A percentile compares a stretch with the other conserved stretches of the same genome.
phyloP scores from a whole-genome alignment of 1,284 basidiomycete genomes.

The Ganoderma meredithae region DNA sequence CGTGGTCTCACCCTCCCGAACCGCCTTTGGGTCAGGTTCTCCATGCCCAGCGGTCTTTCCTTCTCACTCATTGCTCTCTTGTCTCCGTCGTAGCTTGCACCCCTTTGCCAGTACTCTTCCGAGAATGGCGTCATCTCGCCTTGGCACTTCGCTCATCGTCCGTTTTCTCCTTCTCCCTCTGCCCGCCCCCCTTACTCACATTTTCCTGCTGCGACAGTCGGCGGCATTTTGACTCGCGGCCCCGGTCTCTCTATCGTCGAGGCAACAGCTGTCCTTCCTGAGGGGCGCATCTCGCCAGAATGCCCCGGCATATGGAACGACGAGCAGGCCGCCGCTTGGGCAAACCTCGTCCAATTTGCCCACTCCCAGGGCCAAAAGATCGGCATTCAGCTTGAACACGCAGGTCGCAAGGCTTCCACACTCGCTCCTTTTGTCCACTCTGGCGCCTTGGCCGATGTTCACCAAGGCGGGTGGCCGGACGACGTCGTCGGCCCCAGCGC shows the following conservation, averaged over 20 bases:
- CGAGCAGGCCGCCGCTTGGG: constrained; percentile 68
- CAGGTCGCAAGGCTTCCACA: constrained; percentile 76
- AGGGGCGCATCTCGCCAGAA: constrained; percentile 80
- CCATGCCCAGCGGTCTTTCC: not conserved
- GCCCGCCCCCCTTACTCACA: not conserved
- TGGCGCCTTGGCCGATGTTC: constrained; percentile 43
- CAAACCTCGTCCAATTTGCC: constrained; percentile 72
- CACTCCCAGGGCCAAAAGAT: constrained; percentile 71
- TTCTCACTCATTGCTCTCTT: not conserved
- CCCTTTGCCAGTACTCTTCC: constrained; percentile 78
- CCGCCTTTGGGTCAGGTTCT: constrained; percentile 57
- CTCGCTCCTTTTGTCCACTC: constrained; percentile 65
- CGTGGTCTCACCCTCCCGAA: constrained; percentile 73
- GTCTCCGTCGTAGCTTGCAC: constrained; percentile 49
- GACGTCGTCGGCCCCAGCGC: constrained; percentile 57
- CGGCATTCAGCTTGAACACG: constrained; percentile 81
- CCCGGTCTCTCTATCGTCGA: constrained; percentile 70
- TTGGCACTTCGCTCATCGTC: constrained; percentile 81
- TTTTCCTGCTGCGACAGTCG: constrained; percentile 27
- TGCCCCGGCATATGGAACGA: constrained; percentile 80
- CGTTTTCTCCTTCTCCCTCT: constrained; percentile 31
- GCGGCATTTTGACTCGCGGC: constrained; percentile 60
- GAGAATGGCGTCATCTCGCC: constrained; percentile 71
- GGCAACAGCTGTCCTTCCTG: constrained; percentile 73
- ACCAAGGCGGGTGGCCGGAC: constrained; percentile 70